These are phyloP conservation scores for Mycena venus DNA, from an alignment of 768 basidiomycete genomes.

Conservation along the genomic window DNA sequence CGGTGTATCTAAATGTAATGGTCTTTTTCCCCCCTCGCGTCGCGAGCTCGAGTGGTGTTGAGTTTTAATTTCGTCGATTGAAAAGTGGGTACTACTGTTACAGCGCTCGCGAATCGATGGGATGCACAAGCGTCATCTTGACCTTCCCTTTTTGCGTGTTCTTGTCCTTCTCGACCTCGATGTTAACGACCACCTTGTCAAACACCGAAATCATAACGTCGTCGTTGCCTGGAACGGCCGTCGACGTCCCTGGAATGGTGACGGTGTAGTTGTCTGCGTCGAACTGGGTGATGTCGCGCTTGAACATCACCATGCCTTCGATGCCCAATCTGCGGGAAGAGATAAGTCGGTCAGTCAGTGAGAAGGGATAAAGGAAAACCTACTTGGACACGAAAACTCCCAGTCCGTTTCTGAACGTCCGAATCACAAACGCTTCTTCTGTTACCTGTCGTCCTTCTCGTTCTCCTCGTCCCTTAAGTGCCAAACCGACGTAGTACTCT, in stretches of 20 bases:
- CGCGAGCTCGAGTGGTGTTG: too few species aligned
- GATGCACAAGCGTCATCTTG: slow-evolving; percentile 82
- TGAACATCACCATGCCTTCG: slow-evolving; percentile 96
- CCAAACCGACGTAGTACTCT: slow-evolving; percentile 97
- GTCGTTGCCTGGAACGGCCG: slow-evolving; percentile 38
- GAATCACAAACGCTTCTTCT: slow-evolving; percentile 94
- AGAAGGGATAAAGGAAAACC: slow-evolving; percentile 45
- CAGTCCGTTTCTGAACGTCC: slow-evolving; percentile 94
- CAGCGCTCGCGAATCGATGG: slow-evolving; percentile 67
- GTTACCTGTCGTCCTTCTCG: slow-evolving; percentile 57
- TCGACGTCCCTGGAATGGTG: slow-evolving; percentile 65
- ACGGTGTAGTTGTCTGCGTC: slow-evolving; percentile 94
- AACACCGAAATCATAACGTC: slow-evolving; percentile 86
- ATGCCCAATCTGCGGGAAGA: slow-evolving; percentile 80
- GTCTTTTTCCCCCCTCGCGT: neutral
- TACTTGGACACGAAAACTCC: slow-evolving; percentile 97
- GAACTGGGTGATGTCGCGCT: slow-evolving; percentile 82
- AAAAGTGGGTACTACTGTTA: too few species aligned
- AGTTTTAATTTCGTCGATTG: too few species aligned
- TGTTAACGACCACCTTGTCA: slow-evolving; percentile 92
- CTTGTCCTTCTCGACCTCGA: slow-evolving; percentile 94
- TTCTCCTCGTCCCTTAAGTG: slow-evolving; percentile 77
- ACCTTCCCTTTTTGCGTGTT: slow-evolving; percentile 94
- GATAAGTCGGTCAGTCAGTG: neutral
- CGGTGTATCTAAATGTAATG: slow-evolving; percentile 30